These are phyloP conservation scores for Breynia disticha DNA, from an alignment of 441 rosid genomes.

Conservation along the genomic window DNA sequence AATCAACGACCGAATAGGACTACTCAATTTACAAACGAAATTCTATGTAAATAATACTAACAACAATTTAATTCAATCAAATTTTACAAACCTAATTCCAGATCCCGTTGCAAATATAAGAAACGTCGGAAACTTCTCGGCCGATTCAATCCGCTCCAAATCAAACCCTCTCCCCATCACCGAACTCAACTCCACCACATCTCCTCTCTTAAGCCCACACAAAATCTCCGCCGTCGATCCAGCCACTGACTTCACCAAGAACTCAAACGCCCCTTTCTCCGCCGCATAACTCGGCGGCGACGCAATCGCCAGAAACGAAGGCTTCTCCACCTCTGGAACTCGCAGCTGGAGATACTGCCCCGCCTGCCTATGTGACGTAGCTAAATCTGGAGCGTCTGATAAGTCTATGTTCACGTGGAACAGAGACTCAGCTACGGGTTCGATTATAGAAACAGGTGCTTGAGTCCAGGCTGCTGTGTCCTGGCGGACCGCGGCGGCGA, in stretches of 20 bases:
- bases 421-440: constrained; percentile 69
- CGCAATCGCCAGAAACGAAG: constrained; percentile 81
- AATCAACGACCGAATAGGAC: constrained; percentile 84
- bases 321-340: constrained; percentile 53
- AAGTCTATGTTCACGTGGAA: constrained; percentile 73
- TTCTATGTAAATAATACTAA: no score
- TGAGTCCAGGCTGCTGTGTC: constrained; percentile 71
- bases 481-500: constrained; percentile 71
- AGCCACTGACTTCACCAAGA: constrained; percentile 68
- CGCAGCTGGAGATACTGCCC: constrained; percentile 97
- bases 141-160: constrained; percentile 58
- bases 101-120: constrained; percentile 95
- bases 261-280: constrained; percentile 57
- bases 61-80: not conserved
- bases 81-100: constrained; percentile 57
- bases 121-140: constrained; percentile 52
- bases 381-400: constrained; percentile 67
- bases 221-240: constrained; percentile 86
- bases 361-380: constrained; percentile 43
- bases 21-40: constrained; percentile 27
- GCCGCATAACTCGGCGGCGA: constrained; percentile 66
- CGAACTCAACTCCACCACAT: constrained; percentile 67
- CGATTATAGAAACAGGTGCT: constrained; percentile 49
- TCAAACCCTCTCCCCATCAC: constrained; percentile 78
- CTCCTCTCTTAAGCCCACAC: constrained; percentile 72